Evolutionary conservation across 306 rosid genomes (phyloP), one percentile per base, ranked within the genome.

Genomic region (Potentilla sterilis): DNA sequence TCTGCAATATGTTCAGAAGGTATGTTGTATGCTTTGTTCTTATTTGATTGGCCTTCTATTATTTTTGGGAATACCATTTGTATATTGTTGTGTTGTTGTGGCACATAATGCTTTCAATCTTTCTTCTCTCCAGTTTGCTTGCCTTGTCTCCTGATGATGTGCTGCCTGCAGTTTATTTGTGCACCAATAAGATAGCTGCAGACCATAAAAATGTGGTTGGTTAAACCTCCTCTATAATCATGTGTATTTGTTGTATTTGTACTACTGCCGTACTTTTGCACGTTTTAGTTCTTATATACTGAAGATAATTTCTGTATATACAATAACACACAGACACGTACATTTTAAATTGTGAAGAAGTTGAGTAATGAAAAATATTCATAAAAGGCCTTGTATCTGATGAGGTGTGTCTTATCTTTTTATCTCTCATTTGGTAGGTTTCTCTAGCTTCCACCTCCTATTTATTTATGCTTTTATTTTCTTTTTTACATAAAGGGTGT

Each of bases 1-100:
- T 94, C 71, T 94, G 97, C 90, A 94, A 91, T 79, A 94, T 90
- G 94, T 89, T 94, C 82, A 85, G 98, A 87, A 94, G 97, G 98
- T 93, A 68, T 84, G 74, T 74, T 76, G 40, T 74, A 62, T 70
- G 32, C 32, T 38, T 65, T 61, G 34, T 74, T 44, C 32, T 66
- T 73, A 11, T 41, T 55, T 66, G 6, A n/a, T 24, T 41, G 43
- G 9, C 37, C 28, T 72, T 58, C n/a, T 7, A 41, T 54, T 55
- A 32, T 7, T 78, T 54, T 48, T 78, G 48, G 48, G 59, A 66
- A 64, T 40, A 62, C 55, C 2, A 68, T 75, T 78, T 74, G 21
- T 28, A 35, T 62, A 69, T 6, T 44, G 66, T 21, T 75, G 82
- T 41, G 72, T 81, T 85, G 71, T 79, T 75, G 82, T 57, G 72